Percentiles rank a stretch among this genome's conserved stretches.
Conservation (phyloP, 2,329 filamentous ascomycete species). For the Triangularia setosa region DNA sequence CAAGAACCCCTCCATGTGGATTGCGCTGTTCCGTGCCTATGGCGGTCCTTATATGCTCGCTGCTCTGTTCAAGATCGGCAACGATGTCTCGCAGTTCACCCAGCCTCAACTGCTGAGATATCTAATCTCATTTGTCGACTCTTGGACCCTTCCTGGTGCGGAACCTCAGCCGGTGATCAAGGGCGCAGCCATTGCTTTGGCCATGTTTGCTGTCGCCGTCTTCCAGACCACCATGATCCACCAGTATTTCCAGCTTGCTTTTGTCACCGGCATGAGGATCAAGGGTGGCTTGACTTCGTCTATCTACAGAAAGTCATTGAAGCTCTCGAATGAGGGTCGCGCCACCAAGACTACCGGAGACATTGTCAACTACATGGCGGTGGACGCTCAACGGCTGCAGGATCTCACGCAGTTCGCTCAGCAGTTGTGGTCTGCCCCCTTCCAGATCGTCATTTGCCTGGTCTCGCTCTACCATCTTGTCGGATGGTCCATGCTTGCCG, state of each 20-base stretch:
- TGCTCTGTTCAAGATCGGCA: slow-evolving; percentile 81
- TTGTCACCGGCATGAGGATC: slow-evolving; percentile 94
- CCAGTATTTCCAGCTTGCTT: slow-evolving; percentile 95
- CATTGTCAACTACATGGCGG: slow-evolving; percentile 99
- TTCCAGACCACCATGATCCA: slow-evolving; percentile 87
- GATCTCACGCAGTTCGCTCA: slow-evolving; percentile 94
- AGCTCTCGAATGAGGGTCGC: slow-evolving; percentile 91
- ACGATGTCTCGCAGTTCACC: slow-evolving; percentile 79
- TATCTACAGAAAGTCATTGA: slow-evolving; percentile 89
- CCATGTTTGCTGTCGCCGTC: slow-evolving; percentile 86
- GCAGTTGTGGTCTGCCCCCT: slow-evolving; percentile 93
- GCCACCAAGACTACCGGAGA: slow-evolving; percentile 83
- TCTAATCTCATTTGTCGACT: slow-evolving; percentile 79
- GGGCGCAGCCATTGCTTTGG: slow-evolving; percentile 81
- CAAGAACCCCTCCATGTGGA: slow-evolving; percentile 78
- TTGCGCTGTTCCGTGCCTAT: slow-evolving; percentile 78
- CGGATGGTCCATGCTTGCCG: slow-evolving; percentile 91
- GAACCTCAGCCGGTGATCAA: slow-evolving; percentile 73
- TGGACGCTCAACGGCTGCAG: slow-evolving; percentile 91
- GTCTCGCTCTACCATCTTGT: slow-evolving; percentile 92
- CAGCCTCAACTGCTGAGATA: slow-evolving; percentile 87
- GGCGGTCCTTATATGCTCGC: slow-evolving; percentile 79
- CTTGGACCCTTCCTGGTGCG: slow-evolving; percentile 55
- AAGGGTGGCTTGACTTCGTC: slow-evolving; percentile 85
- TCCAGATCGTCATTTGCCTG: slow-evolving; percentile 96